Evolutionary conservation across 1,284 basidiomycete species (phyloP), one percentile per base, ranked within the genome.

Genomic region (Cryptococcus sp.): DNA sequence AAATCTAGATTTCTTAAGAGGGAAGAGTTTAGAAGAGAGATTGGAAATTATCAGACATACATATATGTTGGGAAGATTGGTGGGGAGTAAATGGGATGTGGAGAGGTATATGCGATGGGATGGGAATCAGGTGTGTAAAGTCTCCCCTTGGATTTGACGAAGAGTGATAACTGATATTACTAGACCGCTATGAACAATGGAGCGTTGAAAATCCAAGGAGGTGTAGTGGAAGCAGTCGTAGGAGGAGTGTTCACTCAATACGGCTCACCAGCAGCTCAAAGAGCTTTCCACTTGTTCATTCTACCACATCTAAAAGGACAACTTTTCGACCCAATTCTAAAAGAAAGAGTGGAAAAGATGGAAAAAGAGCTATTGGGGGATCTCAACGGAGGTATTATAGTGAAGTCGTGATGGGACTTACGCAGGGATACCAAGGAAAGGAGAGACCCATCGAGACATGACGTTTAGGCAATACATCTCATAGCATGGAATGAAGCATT

Each of bases 241-340:
- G 76, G 76, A 30, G 76, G 64, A 10, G 63, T 74, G 31, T 74
- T 68, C 56, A 65, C 67, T 35, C 65, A 73, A 50, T 67, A 63
- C 56, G 76, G 76, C 7, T 72, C 70, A 44, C 69, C 74, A 4
- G 74, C 74, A 4, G 74, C 74, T 3, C 73, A 76, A 43, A 65
- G 73, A 13, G 60, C 70, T n/a, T 77, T 73, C 68, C 74, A 76
- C 60, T 55, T 67, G 30, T 62, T 66, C 46, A 50, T 76, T 36
- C 61, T 77, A 35, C 76, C 74, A 6, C 59, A 63, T 32, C 56
- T 75, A 7, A 57, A 57, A 5, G 33, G 48, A 23, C 74, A 76
- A 56, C 57, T 76, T 44, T 57, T 63, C 36, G 73, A 76, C 61
- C 68, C 70, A 11, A 52, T 46, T 15, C 59, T 76, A 43, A 59